Evolutionary conservation across 208 protist genomes (phyloP).

Genomic region (Leishmania amazonensis): DNA sequence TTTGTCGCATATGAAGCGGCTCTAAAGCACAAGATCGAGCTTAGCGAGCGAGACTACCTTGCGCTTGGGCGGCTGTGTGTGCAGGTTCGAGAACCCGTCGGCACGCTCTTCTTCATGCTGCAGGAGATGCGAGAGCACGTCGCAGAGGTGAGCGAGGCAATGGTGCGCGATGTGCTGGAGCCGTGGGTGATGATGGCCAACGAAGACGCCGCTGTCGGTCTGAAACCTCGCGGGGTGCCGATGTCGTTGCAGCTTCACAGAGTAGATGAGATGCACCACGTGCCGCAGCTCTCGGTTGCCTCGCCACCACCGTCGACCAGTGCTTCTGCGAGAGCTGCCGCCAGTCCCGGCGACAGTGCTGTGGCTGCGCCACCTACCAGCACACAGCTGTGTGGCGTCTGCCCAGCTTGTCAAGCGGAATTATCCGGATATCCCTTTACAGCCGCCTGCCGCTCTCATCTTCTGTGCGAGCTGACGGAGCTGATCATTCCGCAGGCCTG

Average conservation of each 20-base stretch:
- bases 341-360: not conserved
- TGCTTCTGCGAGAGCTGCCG: not conserved
- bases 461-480: conserved; percentile 48
- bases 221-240: not conserved
- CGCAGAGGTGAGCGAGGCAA: conserved; percentile 27
- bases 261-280: conserved; percentile 17
- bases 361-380: not conserved
- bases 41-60: conserved; percentile 50
- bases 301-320: conserved; percentile 1
- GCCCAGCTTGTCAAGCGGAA: conserved; percentile 22
- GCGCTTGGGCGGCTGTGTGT: conserved; percentile 56
- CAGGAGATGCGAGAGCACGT: conserved; percentile 61
- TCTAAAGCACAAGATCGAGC: conserved; percentile 45
- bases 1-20: conserved; percentile 53
- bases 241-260: conserved; percentile 1
- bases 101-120: conserved; percentile 55
- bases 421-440: conserved; percentile 61
- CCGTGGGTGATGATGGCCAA: conserved; percentile 39
- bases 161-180: conserved; percentile 48
- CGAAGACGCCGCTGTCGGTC: conserved; percentile 1
- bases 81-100: conserved; percentile 36
- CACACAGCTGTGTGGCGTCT: conserved; percentile 15
- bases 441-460: conserved; percentile 31
- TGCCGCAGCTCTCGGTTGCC: conserved; percentile 5
- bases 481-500: conserved; percentile 38